Conservation (phyloP, 148 eudicot genomes). For the Linanthus parryae region DNA sequence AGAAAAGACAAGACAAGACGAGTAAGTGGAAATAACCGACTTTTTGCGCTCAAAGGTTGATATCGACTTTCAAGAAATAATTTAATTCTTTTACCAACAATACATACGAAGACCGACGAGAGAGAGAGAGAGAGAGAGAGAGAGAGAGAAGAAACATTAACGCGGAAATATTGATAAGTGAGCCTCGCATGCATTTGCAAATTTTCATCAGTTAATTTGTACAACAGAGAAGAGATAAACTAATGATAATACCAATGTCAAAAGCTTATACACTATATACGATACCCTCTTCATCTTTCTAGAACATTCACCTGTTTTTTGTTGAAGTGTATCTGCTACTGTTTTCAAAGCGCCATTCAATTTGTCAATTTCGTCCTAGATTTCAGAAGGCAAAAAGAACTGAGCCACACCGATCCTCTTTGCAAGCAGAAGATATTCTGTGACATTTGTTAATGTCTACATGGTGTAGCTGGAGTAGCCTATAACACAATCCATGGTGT, state of each 20-base stretch:
- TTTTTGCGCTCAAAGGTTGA: not conserved
- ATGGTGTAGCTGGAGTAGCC: conserved; percentile 87
- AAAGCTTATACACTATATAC: conserved; percentile 56
- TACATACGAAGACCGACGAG: conserved; percentile 77
- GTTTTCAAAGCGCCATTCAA: conserved; percentile 30
- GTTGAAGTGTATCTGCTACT: conserved; percentile 55
- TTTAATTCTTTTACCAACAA: not conserved
- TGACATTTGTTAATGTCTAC: conserved; percentile 76
- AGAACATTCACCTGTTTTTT: conserved; percentile 71
- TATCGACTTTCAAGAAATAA: not conserved
- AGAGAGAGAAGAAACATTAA: conserved; percentile 74
- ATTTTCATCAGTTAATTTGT: conserved; percentile 7
- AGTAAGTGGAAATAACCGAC: not conserved
- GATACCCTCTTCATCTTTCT: conserved; percentile 59
- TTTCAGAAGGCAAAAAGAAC: conserved; percentile 44
- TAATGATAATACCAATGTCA: not conserved
- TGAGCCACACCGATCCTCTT: conserved; percentile 49
- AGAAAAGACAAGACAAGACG: not conserved
- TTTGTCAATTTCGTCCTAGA: conserved; percentile 34
- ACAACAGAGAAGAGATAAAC: not conserved
- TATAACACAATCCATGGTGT: conserved; percentile 76
- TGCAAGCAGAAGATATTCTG: conserved; percentile 65
- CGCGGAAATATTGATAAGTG: conserved; percentile 59
- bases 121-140: too few species aligned
- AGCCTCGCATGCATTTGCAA: conserved; percentile 47